Evolutionary conservation across 2,329 filamentous ascomycete genomes (phyloP).

Genomic region (Arthrobotrys pseudoclavata): DNA sequence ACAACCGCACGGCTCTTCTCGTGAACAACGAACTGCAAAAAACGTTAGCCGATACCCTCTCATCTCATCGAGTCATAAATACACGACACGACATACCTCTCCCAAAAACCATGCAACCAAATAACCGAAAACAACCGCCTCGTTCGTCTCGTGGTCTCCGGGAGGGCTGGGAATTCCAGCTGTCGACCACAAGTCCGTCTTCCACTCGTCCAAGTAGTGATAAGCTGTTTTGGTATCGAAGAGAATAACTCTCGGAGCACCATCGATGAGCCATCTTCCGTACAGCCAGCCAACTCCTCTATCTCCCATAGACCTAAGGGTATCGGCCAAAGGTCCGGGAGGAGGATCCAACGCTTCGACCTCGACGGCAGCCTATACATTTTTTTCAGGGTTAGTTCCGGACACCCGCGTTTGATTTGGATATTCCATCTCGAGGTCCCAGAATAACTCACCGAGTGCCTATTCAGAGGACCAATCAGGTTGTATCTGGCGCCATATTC

Average conservation of each 20-base stretch:
- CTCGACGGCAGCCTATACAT: constrained; percentile 86
- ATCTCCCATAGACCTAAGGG: constrained; percentile 92
- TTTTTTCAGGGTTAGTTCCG: background rate
- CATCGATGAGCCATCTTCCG: constrained; percentile 97
- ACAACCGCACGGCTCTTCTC: constrained; percentile 93
- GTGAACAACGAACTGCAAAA: constrained; percentile 84
- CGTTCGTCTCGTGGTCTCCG: constrained; percentile 93
- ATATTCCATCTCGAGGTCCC: too few species aligned
- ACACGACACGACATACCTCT: constrained; percentile 76
- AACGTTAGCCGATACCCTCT: constrained; percentile 5
- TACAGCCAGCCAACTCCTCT: constrained; percentile 91
- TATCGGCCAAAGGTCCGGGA: constrained; percentile 81
- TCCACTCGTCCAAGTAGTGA: constrained; percentile 94
- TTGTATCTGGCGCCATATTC: constrained; percentile 99
- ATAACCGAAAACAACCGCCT: constrained; percentile 97
- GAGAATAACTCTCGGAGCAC: constrained; percentile 90
- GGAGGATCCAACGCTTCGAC: constrained; percentile 92
- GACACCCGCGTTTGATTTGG: background rate
- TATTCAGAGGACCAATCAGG: constrained; percentile 92
- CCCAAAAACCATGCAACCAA: constrained; percentile 97
- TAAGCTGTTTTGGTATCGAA: constrained; percentile 97
- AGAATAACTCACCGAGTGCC: constrained; percentile 78
- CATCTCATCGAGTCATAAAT: constrained; percentile 12
- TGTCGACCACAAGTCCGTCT: constrained; percentile 91
- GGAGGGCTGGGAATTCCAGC: constrained; percentile 94